These are phyloP conservation scores for Hygrocybe punicea DNA, from an alignment of 768 basidiomycete genomes.

Conservation along the genomic window DNA sequence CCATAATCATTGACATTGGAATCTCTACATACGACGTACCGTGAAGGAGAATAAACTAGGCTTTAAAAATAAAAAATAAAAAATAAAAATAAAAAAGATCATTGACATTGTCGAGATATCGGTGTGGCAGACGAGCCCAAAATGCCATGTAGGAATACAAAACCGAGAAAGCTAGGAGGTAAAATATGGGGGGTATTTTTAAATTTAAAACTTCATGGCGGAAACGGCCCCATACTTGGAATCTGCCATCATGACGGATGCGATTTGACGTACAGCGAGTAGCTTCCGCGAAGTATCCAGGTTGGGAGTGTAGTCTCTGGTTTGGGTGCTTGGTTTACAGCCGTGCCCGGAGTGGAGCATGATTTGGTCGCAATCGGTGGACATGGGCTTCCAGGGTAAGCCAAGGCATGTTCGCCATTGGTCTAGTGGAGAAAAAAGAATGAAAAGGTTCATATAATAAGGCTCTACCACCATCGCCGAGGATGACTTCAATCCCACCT, in stretches of 20 bases:
- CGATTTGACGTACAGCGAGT: background rate
- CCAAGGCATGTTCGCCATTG: background rate
- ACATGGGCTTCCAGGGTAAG: background rate
- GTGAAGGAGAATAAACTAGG: too few species aligned
- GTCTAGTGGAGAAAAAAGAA: background rate
- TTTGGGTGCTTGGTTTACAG: background rate
- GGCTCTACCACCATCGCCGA: background rate
- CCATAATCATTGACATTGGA: too few species aligned
- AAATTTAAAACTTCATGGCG: background rate
- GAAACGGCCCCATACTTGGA: background rate
- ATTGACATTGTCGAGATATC: too few species aligned
- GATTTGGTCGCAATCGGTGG: background rate
- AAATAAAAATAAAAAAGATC: too few species aligned
- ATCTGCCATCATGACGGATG: background rate
- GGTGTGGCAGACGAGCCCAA: too few species aligned
- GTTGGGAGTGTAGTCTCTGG: background rate
- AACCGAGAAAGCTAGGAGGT: too few species aligned
- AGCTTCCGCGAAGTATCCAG: background rate
- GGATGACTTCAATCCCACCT: background rate
- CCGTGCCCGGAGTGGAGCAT: background rate
- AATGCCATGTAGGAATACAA: too few species aligned
- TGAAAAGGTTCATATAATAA: background rate
- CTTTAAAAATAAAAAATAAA: too few species aligned
- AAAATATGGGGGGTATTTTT: background rate
- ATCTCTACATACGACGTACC: too few species aligned